Evolutionary conservation across 1,284 basidiomycete genomes (phyloP).

Genomic region (Malassezia globosa): DNA sequence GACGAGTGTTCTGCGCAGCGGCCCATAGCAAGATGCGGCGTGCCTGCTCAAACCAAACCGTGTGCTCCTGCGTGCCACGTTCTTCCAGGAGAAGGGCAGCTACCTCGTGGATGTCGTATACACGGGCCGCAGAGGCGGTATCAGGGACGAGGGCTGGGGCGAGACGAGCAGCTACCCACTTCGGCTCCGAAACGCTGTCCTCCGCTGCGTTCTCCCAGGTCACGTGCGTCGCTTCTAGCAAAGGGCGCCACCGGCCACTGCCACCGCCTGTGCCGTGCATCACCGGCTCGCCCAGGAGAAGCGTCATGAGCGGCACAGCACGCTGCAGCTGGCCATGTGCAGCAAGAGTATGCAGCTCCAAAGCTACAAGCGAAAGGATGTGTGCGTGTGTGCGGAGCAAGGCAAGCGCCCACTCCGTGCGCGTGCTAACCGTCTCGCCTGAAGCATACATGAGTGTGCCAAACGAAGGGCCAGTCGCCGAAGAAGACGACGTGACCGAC

Average conservation of each 20-base stretch:
- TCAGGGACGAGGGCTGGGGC: constrained; percentile 67
- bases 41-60: constrained; percentile 31
- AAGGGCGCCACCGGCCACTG: constrained; percentile 66
- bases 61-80: constrained; percentile 1
- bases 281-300: constrained; percentile 30
- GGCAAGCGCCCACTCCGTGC: constrained; percentile 61
- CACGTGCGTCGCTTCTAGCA: constrained; percentile 62
- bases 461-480: constrained; percentile 21
- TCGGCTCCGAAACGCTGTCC: neutral
- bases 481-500: constrained; percentile 9
- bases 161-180: constrained; percentile 50
- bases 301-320: constrained; percentile 35
- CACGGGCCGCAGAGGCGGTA: constrained; percentile 48
- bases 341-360: constrained; percentile 78
- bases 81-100: constrained; percentile 47
- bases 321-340: constrained; percentile 54
- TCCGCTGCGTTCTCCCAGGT: constrained; percentile 65
- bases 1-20: constrained; percentile 37
- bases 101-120: constrained; percentile 65
- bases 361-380: constrained; percentile 71
- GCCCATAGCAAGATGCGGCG: constrained; percentile 32
- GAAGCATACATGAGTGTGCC: constrained; percentile 65
- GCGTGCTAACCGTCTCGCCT: constrained; percentile 61
- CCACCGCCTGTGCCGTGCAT: constrained; percentile 16
- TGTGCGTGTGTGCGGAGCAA: constrained; percentile 73